A percentile compares a stretch with the other conserved stretches of the same genome.
These are phyloP conservation scores for Colletotrichum eremochloae DNA, from an alignment of 2,329 filamentous ascomycete species.

Conservation along the genomic window DNA sequence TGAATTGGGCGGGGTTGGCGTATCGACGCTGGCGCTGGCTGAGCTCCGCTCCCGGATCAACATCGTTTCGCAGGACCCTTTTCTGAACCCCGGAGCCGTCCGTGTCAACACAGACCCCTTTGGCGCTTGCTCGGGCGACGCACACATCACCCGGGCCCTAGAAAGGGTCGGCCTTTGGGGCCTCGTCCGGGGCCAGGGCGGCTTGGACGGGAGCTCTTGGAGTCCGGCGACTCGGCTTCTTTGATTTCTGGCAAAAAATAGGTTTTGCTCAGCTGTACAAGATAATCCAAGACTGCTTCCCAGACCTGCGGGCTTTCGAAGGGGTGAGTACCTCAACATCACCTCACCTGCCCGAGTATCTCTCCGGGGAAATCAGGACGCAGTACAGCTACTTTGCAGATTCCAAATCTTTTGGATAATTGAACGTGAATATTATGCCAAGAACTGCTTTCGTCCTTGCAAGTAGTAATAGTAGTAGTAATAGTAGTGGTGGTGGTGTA, in stretches of 20 bases:
- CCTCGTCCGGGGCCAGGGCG: constrained; percentile 7
- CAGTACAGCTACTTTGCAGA: background rate
- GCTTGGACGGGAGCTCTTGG: constrained; percentile 3
- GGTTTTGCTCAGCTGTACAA: constrained; percentile 25
- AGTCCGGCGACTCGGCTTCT: constrained; percentile 20
- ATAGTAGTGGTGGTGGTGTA: constrained; percentile 19
- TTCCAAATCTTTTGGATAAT: background rate
- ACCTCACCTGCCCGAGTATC: background rate
- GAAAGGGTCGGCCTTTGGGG: constrained; percentile 15
- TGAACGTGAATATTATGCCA: constrained; percentile 28
- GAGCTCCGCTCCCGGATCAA: constrained; percentile 21
- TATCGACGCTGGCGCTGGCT: background rate
- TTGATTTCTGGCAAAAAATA: background rate
- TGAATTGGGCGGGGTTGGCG: constrained; percentile 8
- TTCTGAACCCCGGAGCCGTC: constrained; percentile 18
- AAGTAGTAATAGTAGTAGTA: constrained; percentile 22
- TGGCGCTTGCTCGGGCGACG: background rate
- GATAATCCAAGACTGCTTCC: background rate
- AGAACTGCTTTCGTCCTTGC: constrained; percentile 11
- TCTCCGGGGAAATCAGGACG: too few relatives aligned
- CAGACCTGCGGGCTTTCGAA: too few relatives aligned
- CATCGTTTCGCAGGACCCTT: constrained; percentile 17
- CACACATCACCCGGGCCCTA: background rate
- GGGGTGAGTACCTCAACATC: too few relatives aligned
- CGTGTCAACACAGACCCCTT: constrained; percentile 26